These are phyloP conservation scores for Rickenella mellea DNA, from an alignment of 768 basidiomycete species.

Conservation along the genomic window DNA sequence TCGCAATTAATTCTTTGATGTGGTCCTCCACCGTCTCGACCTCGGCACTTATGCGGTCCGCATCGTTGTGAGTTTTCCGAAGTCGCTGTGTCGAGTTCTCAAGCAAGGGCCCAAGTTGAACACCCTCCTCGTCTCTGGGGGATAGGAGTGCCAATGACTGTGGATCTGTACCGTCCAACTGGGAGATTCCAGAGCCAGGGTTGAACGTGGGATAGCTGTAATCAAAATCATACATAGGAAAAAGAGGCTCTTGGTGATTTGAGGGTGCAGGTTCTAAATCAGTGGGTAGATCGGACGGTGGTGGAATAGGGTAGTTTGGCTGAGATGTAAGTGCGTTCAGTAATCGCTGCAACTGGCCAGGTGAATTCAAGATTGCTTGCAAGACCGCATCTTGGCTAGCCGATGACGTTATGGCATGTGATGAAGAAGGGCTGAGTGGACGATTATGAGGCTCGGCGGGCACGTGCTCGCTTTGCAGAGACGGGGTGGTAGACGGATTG, in stretches of 20 bases:
- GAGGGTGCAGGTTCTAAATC: not conserved
- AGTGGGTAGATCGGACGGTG: not conserved
- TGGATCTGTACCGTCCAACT: no score
- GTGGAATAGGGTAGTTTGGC: constrained; percentile 2
- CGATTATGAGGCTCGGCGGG: not conserved
- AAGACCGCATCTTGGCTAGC: constrained; percentile 10
- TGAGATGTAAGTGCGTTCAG: constrained; percentile 13
- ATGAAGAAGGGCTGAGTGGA: not conserved
- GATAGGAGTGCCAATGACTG: no score
- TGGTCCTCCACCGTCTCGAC: constrained; percentile 61
- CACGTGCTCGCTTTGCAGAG: not conserved
- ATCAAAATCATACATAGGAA: no score
- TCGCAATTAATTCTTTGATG: constrained; percentile 64
- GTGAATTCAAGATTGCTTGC: constrained; percentile 16
- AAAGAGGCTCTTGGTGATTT: no score
- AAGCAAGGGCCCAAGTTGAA: constrained; percentile 23
- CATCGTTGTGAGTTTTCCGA: constrained; percentile 47
- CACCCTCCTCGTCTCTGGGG: no score
- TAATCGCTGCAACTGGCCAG: constrained; percentile 17
- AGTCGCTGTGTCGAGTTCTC: constrained; percentile 30
- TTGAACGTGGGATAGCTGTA: not conserved
- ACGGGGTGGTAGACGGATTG: not conserved
- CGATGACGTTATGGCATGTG: not conserved
- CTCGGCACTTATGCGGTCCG: constrained; percentile 60
- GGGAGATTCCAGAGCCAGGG: no score